These are phyloP conservation scores for Colletotrichum sp. DNA, from an alignment of 2,329 filamentous ascomycete species.

Conservation along the genomic window DNA sequence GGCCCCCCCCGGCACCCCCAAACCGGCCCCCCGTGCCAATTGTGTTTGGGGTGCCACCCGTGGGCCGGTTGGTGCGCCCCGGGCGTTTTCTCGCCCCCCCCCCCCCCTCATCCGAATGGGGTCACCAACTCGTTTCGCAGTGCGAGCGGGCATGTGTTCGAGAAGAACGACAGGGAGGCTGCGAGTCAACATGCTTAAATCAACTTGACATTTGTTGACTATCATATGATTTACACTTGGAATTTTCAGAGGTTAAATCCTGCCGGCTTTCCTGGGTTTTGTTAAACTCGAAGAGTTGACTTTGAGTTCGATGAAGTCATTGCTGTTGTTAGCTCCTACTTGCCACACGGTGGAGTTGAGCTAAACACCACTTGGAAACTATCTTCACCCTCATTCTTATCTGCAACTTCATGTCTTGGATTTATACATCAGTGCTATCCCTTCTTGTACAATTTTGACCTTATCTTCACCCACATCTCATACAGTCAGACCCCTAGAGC, in stretches of 20 bases:
- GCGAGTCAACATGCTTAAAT: neutral
- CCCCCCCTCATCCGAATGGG: conserved; percentile 6
- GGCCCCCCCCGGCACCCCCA: too few relatives aligned
- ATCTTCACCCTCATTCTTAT: neutral
- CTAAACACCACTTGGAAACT: neutral
- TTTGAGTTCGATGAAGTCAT: conserved; percentile 15
- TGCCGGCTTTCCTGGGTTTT: neutral
- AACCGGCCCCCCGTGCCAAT: too few relatives aligned
- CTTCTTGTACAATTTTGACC: neutral
- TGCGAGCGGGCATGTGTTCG: neutral
- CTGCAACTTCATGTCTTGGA: neutral
- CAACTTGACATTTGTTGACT: neutral
- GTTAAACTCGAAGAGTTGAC: neutral
- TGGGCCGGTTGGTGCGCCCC: too few relatives aligned
- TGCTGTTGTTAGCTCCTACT: neutral
- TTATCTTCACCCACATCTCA: neutral
- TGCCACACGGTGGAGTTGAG: neutral
- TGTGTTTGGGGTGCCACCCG: too few relatives aligned
- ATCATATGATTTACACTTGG: neutral
- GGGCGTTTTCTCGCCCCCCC: too few relatives aligned
- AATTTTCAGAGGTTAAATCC: neutral
- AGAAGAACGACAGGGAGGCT: neutral
- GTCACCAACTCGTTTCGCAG: conserved; percentile 1
- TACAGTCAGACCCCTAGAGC: neutral
- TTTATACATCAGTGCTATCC: neutral